Percentiles rank a stretch among this genome's conserved stretches.
Conservation (phyloP, 1,139 yeast species). For the Blastobotrys raffinosifermentans region DNA sequence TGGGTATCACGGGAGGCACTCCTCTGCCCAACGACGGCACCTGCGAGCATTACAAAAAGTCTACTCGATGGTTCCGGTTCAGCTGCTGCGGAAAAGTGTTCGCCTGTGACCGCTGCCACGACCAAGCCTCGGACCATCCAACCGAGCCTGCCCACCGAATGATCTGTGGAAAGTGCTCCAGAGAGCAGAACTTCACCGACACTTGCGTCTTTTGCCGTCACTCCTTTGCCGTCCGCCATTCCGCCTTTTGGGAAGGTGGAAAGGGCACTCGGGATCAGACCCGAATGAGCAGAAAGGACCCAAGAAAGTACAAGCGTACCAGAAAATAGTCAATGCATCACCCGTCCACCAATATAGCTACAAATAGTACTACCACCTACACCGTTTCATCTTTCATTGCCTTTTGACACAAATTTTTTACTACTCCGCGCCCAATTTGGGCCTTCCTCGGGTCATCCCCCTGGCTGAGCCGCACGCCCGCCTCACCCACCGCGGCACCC, state of each 20-base stretch:
- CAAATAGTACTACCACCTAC: no score
- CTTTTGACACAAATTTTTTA: no score
- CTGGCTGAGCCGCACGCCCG: no score
- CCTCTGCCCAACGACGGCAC: constrained; percentile 38
- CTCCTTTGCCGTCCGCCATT: constrained; percentile 29
- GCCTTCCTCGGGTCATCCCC: no score
- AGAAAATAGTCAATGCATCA: no score
- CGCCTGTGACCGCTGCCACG: constrained; percentile 41
- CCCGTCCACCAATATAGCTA: no score
- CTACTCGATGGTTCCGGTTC: constrained; percentile 40
- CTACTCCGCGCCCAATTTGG: no score
- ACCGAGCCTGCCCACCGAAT: constrained; percentile 37
- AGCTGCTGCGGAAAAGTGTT: constrained; percentile 39
- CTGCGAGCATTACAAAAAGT: constrained; percentile 38
- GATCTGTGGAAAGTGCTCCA: constrained; percentile 40
- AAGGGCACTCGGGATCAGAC: constrained; percentile 38
- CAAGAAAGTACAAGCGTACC: constrained; percentile 37
- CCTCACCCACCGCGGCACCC: no score
- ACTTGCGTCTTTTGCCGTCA: constrained; percentile 35
- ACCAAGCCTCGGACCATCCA: constrained; percentile 33
- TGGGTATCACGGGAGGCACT: constrained; percentile 35
- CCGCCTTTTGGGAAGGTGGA: constrained; percentile 44
- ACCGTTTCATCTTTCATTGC: no score
- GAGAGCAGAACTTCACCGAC: constrained; percentile 37
- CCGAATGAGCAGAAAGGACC: constrained; percentile 37